Base-by-base conservation (phyloP, 805 yeast species). In the Jamesozyma piceae region DNA sequence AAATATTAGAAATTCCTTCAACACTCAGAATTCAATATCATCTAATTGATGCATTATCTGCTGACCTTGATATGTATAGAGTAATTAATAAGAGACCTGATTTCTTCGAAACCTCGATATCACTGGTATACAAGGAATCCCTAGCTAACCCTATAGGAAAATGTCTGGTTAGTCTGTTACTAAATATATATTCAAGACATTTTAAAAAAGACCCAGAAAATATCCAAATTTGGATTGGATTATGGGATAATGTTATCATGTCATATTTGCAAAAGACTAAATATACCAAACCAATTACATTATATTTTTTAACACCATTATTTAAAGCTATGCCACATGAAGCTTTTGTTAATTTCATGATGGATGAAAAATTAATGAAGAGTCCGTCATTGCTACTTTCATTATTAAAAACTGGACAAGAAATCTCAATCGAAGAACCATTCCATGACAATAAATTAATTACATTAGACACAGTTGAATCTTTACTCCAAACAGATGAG, bases 141-240 rank as follows among this genome's bases (percentile, higher is more conserved):
- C 57, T 86, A 43, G 80, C 92, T 0, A 82, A 77, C 46, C 73
- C 81, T 2, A 68, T 78, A 17, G 79, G 83, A n/a, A 81, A 77
- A 52, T 68, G 79, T 15, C 43, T 81, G 1, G 66, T 66, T 5
- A 53, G 71, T 0, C 45, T 75, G 2, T 54, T 71, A 42, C 56
- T 64, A 30, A 61, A 61, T 35, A 45, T 67, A 4, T 67, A 68
- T 44, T 51, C 42, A 21, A 52, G 59, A n/a, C 63, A 57, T 41
- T 49, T 50, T 17, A 56, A 55, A 10, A 37, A 48, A 4, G 38
- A 51, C 3, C 24, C 28, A 9, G 9, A 34, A 9, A 43, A 39
- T 17, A 37, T 54, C 1, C 33, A 36, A 3, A 39, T 46, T 5
- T 82, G 87, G 85, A 51, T 75, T 4, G 41, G 50, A 1, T 39